phyloP scores from a whole-genome alignment of 1,139 yeast genomes.

The Suhomyces yuchorum region DNA sequence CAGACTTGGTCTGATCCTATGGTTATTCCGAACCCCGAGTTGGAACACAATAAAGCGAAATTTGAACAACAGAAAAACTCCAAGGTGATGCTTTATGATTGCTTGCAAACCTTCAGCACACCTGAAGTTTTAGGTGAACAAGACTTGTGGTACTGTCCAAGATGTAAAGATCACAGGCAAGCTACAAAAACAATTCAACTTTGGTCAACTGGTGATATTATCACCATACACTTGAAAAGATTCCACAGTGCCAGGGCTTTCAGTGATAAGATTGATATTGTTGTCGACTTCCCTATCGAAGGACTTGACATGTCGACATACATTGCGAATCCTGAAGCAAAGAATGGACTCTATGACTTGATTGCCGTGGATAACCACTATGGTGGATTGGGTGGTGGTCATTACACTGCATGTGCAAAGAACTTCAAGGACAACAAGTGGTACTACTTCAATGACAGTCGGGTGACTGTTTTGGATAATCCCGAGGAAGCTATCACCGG shows the following conservation, averaged over 20 bases:
- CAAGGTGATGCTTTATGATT: conserved; percentile 69
- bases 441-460: conserved; percentile 90
- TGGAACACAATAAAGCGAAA: conserved; percentile 47
- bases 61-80: conserved; percentile 45
- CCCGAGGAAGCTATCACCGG: conserved; percentile 69
- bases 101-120: conserved; percentile 72
- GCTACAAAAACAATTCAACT: conserved; percentile 90
- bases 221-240: conserved; percentile 86
- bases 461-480: conserved; percentile 59
- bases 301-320: conserved; percentile 72
- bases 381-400: conserved; percentile 98
- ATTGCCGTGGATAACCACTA: conserved; percentile 93
- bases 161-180: conserved; percentile 83
- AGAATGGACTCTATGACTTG: conserved; percentile 66
- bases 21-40: conserved; percentile 52
- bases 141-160: conserved; percentile 94
- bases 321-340: conserved; percentile 37
- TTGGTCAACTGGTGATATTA: conserved; percentile 89
- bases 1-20: conserved; percentile 59
- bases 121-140: conserved; percentile 87
- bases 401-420: conserved; percentile 87
- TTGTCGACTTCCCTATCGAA: conserved; percentile 84
- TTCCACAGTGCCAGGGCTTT: conserved; percentile 84
- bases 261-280: conserved; percentile 85
- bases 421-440: conserved; percentile 77